These are phyloP conservation scores for Mayamaea pseudoterrestris DNA, from an alignment of 108 stramenopile genomes.

Conservation along the genomic window DNA sequence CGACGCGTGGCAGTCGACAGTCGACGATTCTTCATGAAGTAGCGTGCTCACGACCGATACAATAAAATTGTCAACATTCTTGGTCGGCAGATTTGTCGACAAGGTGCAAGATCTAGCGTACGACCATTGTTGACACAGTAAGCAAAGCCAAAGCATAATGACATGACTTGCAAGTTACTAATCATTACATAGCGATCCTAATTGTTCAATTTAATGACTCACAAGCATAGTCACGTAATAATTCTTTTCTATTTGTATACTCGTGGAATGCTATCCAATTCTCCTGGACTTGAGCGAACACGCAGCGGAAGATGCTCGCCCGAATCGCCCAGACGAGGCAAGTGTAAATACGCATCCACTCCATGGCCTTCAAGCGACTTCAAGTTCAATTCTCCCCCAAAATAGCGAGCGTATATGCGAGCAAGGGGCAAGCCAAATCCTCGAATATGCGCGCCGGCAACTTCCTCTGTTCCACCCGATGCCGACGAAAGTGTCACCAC, in stretches of 20 bases:
- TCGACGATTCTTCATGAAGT: too few relatives aligned
- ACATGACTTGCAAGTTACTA: too few relatives aligned
- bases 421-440: conserved; percentile 96
- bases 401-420: conserved; percentile 94
- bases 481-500: conserved; percentile 60
- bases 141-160: too few relatives aligned
- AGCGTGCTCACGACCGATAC: too few relatives aligned
- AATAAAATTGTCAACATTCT: too few relatives aligned
- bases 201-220: too few relatives aligned
- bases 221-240: too few relatives aligned
- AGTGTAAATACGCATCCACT: conserved; percentile 93
- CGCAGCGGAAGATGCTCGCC: conserved; percentile 77
- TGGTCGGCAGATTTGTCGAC: too few relatives aligned
- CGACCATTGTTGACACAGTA: too few relatives aligned
- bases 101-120: too few relatives aligned
- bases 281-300: conserved; percentile 65
- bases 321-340: conserved; percentile 71
- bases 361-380: conserved; percentile 99
- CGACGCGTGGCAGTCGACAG: too few relatives aligned
- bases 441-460: conserved; percentile 41
- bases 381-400: conserved; percentile 94
- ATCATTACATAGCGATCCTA: too few relatives aligned
- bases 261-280: conserved; percentile 40
- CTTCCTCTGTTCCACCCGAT: conserved; percentile 58
- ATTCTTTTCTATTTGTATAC: neutral